Evolutionary conservation across 106 monocot genomes (phyloP).

Genomic region (Vanilla planifolia): DNA sequence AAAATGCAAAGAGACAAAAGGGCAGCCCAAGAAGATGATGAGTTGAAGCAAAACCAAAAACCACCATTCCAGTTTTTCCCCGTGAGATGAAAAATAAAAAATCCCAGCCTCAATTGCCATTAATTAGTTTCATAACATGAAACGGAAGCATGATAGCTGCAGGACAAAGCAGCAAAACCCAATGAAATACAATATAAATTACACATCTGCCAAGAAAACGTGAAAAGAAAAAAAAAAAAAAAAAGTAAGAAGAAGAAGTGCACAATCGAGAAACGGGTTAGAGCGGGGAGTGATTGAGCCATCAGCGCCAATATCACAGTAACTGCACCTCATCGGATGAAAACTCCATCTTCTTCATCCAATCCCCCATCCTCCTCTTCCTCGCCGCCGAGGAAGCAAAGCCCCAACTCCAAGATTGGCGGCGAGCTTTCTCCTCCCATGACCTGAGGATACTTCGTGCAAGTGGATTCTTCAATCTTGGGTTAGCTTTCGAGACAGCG

Average conservation of each 20-base stretch:
- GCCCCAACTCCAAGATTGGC: neutral
- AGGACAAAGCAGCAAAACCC: neutral
- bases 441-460: neutral
- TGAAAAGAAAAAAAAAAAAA: neutral
- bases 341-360: neutral
- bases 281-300: constrained; percentile 1
- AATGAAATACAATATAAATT: neutral
- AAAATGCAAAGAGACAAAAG: constrained; percentile 1
- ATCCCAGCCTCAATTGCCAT: too few species aligned
- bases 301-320: constrained; percentile 1
- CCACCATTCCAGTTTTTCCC: neutral
- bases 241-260: neutral
- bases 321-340: neutral
- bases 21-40: neutral
- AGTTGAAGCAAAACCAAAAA: neutral
- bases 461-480: neutral
- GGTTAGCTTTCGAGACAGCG: too few species aligned
- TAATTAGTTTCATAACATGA: too few species aligned
- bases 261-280: neutral
- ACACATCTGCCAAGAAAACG: neutral
- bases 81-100: neutral
- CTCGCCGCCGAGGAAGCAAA: neutral
- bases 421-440: neutral
- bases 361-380: neutral
- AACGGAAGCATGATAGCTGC: neutral